Percentiles rank a stretch among this genome's conserved stretches.
phyloP scores from a whole-genome alignment of 1,284 basidiomycete genomes.

The Grifola frondosa region DNA sequence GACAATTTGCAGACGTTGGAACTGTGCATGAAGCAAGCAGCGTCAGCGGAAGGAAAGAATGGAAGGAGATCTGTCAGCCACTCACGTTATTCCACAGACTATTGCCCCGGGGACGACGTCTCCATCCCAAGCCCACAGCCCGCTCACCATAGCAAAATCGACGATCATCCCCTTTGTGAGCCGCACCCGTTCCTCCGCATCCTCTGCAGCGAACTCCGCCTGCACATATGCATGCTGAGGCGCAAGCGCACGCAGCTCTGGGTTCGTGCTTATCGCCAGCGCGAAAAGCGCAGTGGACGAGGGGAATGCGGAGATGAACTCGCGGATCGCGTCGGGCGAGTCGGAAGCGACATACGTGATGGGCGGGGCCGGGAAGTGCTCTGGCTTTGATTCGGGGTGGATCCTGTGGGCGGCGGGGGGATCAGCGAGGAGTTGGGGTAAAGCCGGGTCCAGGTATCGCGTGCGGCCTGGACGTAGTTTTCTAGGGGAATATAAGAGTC shows the following conservation, averaged over 20 bases:
- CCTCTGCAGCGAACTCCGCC: conserved; percentile 44
- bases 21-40: conserved; percentile 33
- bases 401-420: neutral
- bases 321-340: conserved; percentile 42
- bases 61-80: conserved; percentile 4
- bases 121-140: conserved; percentile 52
- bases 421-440: conserved; percentile 24
- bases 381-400: conserved; percentile 7
- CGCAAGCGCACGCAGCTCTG: conserved; percentile 47
- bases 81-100: conserved; percentile 60
- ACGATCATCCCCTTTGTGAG: conserved; percentile 64
- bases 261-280: conserved; percentile 41
- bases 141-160: conserved; percentile 62
- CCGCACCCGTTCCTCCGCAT: conserved; percentile 40
- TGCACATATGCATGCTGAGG: conserved; percentile 57
- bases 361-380: conserved; percentile 29
- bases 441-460: conserved; percentile 44
- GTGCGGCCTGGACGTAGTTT: conserved; percentile 46
- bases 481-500: conserved; percentile 47
- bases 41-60: conserved; percentile 3
- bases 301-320: conserved; percentile 43
- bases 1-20: conserved; percentile 61
- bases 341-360: conserved; percentile 62
- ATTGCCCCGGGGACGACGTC: conserved; percentile 49
- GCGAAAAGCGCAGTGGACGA: conserved; percentile 43